A percentile compares a stretch with the other conserved stretches of the same genome.
phyloP scores from a whole-genome alignment of 1,284 basidiomycete genomes.

The Ceratobasidium sp. region DNA sequence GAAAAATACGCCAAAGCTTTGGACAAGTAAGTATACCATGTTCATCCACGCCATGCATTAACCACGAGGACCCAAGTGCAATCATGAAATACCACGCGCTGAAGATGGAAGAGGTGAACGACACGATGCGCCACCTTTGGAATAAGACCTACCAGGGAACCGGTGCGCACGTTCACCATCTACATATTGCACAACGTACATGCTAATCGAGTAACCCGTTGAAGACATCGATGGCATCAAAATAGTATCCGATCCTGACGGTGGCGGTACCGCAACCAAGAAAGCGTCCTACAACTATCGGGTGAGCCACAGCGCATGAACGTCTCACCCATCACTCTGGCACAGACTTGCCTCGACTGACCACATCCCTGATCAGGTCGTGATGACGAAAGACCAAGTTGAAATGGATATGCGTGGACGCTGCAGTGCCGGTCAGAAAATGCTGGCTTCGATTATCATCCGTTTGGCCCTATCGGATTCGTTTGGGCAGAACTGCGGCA shows the following conservation, averaged over 20 bases:
- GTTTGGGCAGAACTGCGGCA: conserved; percentile 96
- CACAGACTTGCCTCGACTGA: conserved; percentile 46
- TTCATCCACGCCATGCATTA: not conserved
- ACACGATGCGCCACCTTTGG: conserved; percentile 95
- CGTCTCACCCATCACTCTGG: conserved; percentile 40
- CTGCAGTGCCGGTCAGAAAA: conserved; percentile 98
- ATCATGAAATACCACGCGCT: conserved; percentile 99
- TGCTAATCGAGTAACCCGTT: conserved; percentile 13
- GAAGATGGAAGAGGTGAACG: conserved; percentile 99
- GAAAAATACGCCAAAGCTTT: conserved; percentile 97
- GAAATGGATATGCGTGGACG: conserved; percentile 99
- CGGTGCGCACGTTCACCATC: conserved; percentile 57
- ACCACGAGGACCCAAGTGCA: conserved; percentile 63
- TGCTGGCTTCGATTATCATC: conserved; percentile 98
- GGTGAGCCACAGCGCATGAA: conserved; percentile 58
- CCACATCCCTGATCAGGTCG: conserved; percentile 64
- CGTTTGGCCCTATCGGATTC: conserved; percentile 97
- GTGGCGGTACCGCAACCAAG: conserved; percentile 63
- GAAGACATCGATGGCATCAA: conserved; percentile 97
- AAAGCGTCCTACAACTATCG: conserved; percentile 98
- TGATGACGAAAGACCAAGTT: conserved; percentile 98
- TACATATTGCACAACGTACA: not conserved
- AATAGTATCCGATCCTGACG: conserved; percentile 93
- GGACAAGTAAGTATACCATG: conserved; percentile 73
- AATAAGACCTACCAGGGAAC: conserved; percentile 99